These are phyloP conservation scores for Penicillium sp. DNA, from an alignment of 2,329 filamentous ascomycete genomes.

Conservation along the genomic window DNA sequence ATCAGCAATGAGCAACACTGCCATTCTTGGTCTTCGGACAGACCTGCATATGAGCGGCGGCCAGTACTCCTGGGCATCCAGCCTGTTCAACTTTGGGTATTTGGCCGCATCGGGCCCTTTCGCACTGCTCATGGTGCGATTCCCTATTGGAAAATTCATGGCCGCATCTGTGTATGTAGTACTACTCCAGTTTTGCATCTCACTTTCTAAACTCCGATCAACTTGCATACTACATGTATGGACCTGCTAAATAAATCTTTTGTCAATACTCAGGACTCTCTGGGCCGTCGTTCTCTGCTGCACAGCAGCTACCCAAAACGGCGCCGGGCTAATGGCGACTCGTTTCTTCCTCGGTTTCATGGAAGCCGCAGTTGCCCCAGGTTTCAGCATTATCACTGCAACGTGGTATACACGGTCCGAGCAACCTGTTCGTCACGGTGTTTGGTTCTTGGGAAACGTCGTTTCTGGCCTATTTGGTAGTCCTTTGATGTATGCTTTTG, in stretches of 20 bases:
- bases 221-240: no score
- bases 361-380: slow-evolving; percentile 24
- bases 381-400: slow-evolving; percentile 36
- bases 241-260: no score
- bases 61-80: slow-evolving; percentile 8
- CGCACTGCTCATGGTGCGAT: not conserved
- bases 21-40: no score
- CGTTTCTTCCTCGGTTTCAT: slow-evolving; percentile 26
- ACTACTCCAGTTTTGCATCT: not conserved
- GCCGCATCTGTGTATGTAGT: slow-evolving; percentile 2
- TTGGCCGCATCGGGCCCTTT: slow-evolving; percentile 3
- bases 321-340: not conserved
- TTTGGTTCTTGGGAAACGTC: slow-evolving; percentile 7
- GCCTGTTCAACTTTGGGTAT: slow-evolving; percentile 12
- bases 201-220: no score
- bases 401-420: slow-evolving; percentile 30
- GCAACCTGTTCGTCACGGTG: not conserved
- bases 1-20: no score
- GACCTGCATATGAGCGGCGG: not conserved
- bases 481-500: slow-evolving; percentile 45
- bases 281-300: not conserved
- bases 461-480: not conserved
- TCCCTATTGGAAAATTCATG: slow-evolving; percentile 9
- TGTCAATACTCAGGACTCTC: not conserved
- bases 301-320: not conserved